Evolutionary conservation across 805 yeast species (phyloP), one percentile per base, ranked within the genome.

Genomic region (Torulaspora quercuum): DNA sequence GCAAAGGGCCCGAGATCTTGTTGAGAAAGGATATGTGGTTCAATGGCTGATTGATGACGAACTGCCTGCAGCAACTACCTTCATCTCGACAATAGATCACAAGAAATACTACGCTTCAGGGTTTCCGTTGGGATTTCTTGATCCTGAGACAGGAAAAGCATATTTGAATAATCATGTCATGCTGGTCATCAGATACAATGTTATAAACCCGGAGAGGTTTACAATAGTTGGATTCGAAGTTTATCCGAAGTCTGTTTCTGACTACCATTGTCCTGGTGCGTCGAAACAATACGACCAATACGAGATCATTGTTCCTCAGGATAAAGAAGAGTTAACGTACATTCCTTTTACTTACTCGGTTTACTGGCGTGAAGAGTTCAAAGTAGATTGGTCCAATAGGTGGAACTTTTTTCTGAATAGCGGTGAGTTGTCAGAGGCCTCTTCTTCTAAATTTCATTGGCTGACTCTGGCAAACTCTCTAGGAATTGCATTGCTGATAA

Each of bases 151-250:
- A 1, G 80, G 69, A n/a, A 72, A 72, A 32, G 66, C 79, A 4
- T 82, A 75, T 53, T 44, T 87, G 19, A 76, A 88, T 59, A 87
- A 85, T 55, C 95, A 88, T 57, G 78, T 82, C 7, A 82, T 82
- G 81, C 52, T 87, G 37, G 90, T 88, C 9, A 70, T 87, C 27
- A 71, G 95, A 51, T 83, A 77, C 63, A 82, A 85, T 48, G 64
- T 65, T 33, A 67, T 72, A 42, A 59, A 67, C 53, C 63, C 67
- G 20, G 61, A 63, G 11, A 59, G 63, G 33, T 67, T 71, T 45
- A 69, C 84, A 3, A 84, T 87, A 49, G 95, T 87, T 12, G 96
- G 95, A 0, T 83, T 88, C 49, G 96, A 87, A 62, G 84, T 86
- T 9, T 87, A 87, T 55, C 95, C 95, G 7, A 80, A 77, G 55